These are phyloP conservation scores for Kurtzmaniella natalensis DNA, from an alignment of 1,139 yeast genomes.

Conservation along the genomic window DNA sequence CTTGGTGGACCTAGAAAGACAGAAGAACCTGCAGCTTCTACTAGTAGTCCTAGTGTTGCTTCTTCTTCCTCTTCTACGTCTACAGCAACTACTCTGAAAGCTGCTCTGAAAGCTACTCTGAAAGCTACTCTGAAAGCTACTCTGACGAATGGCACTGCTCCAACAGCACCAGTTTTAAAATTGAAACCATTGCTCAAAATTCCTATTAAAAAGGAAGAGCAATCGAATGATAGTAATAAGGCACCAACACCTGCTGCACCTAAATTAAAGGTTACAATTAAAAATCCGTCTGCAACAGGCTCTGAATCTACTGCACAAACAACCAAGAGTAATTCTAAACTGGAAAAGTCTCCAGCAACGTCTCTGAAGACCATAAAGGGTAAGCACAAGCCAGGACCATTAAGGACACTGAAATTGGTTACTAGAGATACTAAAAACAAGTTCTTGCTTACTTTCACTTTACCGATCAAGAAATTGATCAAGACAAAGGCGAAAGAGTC, in stretches of 20 bases:
- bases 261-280: conserved; percentile 17
- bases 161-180: too few species aligned
- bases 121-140: background rate
- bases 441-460: conserved; percentile 1
- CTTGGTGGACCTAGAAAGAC: conserved; percentile 15
- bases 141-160: background rate
- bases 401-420: conserved; percentile 2
- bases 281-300: conserved; percentile 2
- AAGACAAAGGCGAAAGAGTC: too few species aligned
- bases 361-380: background rate
- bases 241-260: conserved; percentile 9
- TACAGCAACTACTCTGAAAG: conserved; percentile 1
- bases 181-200: background rate
- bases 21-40: conserved; percentile 4
- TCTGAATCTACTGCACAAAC: background rate
- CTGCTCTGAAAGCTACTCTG: conserved; percentile 1
- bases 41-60: background rate
- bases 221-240: background rate
- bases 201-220: background rate
- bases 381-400: too few species aligned
- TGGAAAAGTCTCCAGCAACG: background rate
- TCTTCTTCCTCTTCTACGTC: too few species aligned
- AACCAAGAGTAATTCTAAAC: background rate
- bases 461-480: background rate
- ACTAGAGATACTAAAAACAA: conserved; percentile 9